Evolutionary conservation across 2,329 filamentous ascomycete species (phyloP).

Genomic region (Penicillium sp.): DNA sequence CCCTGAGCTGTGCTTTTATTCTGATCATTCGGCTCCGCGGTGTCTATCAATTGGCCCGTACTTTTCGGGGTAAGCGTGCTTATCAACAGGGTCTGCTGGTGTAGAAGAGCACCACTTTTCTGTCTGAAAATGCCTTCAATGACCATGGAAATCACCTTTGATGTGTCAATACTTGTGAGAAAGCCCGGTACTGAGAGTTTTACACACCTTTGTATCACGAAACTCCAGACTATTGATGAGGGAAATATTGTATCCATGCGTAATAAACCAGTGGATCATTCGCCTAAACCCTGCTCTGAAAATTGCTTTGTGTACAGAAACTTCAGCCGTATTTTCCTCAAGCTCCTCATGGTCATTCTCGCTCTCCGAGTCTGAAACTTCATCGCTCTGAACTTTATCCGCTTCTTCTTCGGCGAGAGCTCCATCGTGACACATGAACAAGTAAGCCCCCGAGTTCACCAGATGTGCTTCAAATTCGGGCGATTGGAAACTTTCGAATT

Average conservation of each 20-base stretch:
- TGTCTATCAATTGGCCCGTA: neutral
- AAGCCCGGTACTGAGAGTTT: neutral
- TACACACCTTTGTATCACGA: constrained; percentile 60
- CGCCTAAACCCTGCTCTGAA: constrained; percentile 38
- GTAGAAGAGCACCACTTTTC: neutral
- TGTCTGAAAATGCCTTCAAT: constrained; percentile 15
- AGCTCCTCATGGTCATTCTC: neutral
- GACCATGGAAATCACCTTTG: constrained; percentile 22
- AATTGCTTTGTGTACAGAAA: neutral
- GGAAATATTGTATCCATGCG: constrained; percentile 59
- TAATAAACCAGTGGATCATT: constrained; percentile 58
- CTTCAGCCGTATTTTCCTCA: neutral
- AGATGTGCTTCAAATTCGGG: constrained; percentile 58
- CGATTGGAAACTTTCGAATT: constrained; percentile 29
- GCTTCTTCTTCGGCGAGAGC: constrained; percentile 13
- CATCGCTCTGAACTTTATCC: neutral
- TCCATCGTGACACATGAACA: constrained; percentile 69
- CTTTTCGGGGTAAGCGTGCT: neutral
- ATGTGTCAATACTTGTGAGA: neutral
- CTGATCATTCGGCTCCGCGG: neutral
- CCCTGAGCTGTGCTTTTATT: neutral
- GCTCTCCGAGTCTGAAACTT: neutral
- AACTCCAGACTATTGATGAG: constrained; percentile 65
- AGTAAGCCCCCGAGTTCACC: constrained; percentile 56
- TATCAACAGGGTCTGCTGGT: neutral